Conservation (phyloP, 345 rosid species). For the Trapa bicornis region DNA sequence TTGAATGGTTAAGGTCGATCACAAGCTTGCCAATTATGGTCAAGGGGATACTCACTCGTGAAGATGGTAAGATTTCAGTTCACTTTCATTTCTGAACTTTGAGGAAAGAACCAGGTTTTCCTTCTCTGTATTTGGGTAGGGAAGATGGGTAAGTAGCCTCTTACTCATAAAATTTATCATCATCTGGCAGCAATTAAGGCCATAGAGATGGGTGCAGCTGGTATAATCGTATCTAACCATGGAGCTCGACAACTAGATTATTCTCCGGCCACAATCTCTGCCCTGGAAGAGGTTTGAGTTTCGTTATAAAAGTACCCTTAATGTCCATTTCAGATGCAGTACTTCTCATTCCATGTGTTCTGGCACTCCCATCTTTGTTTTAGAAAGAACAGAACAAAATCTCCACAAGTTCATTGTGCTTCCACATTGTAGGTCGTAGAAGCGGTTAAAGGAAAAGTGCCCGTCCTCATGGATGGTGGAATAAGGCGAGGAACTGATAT, state of each 20-base stretch:
- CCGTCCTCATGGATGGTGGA: slow-evolving; percentile 79
- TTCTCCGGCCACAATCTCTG: slow-evolving; percentile 72
- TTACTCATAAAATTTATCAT: not conserved
- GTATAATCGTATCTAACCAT: slow-evolving; percentile 87
- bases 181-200: slow-evolving; percentile 50
- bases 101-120: too few species aligned
- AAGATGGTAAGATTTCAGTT: slow-evolving; percentile 41
- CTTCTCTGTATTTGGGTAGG: not conserved
- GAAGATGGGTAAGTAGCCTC: not conserved
- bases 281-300: slow-evolving; percentile 59
- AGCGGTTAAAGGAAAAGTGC: slow-evolving; percentile 59
- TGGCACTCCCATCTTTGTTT: too few species aligned
- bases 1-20: slow-evolving; percentile 80
- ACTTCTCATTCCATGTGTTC: too few species aligned
- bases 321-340: too few species aligned
- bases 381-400: too few species aligned
- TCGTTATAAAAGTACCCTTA: slow-evolving; percentile 26
- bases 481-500: slow-evolving; percentile 95
- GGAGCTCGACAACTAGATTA: slow-evolving; percentile 96
- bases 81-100: too few species aligned
- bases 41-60: slow-evolving; percentile 82
- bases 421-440: slow-evolving; percentile 65
- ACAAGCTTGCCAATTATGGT: slow-evolving; percentile 76
- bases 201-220: slow-evolving; percentile 65
- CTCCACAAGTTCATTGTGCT: slow-evolving; percentile 23